Base-by-base conservation (phyloP, 2,329 filamentous ascomycete species). In the Phoma herbarum region DNA sequence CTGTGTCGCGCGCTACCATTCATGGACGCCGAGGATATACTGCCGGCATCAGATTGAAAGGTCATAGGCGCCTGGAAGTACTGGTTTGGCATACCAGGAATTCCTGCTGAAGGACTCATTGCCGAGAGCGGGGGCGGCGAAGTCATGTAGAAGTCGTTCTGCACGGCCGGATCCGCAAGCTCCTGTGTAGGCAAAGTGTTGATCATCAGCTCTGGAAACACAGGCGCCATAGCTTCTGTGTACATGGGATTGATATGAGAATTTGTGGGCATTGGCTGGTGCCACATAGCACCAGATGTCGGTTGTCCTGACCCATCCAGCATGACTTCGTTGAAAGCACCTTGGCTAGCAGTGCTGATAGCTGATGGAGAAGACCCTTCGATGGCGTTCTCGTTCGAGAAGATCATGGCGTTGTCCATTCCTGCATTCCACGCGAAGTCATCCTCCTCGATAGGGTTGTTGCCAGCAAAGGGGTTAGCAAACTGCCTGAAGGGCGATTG, bases 301-400 rank as follows among this genome's bases (percentile, higher is more conserved):
- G 73, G 70, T 54, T 77, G 75, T 22, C 78, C 77, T 26, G 78
- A 81, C 28, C 91, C 92, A 77, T 97, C 93, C 57, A 95, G 83
- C 89, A 97, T 93, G 59, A 93, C 88, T 75, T 98, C 95, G 78
- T 92, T 96, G 76, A 93, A 91, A 49, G 90, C 91, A 75, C 91
- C 94, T 73, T 96, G 93, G 78, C 93, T 98, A 59, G 91, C 92
- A 42, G 92, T 96, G 80, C 94, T 98, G 76, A 98, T 94, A 45
- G 93, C 93, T 9, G 95, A 98, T 16, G 95, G 95, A 14, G 95
- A 98, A 11, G 95, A 98, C 59, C 91, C 93, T 70, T 97, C 94
- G 52, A 97, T 86, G 26, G 91, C 92, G 65, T 88, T 90, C 68
- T 97, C 93, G 70, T 90, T 90, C 54, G 82, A 80, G 68, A 73